Conservation (phyloP, 257 asterid genomes). For the Forsythia suspensa region DNA sequence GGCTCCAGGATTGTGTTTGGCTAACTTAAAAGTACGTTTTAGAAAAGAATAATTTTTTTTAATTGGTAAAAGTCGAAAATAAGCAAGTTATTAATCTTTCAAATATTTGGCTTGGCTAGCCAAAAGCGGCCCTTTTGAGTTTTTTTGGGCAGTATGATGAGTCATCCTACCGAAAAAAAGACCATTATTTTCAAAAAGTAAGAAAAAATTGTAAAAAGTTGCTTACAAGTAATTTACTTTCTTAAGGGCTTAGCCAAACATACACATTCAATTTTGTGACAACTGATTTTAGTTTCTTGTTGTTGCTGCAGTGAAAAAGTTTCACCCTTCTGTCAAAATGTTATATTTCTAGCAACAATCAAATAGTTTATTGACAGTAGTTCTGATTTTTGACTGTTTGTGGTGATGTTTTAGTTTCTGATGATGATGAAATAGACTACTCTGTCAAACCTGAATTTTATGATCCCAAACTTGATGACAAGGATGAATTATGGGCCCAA, state of each 20-base stretch:
- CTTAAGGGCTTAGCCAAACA: background rate
- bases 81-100: background rate
- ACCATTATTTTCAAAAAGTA: too few species aligned
- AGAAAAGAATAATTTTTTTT: too few species aligned
- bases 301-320: background rate
- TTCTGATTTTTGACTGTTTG: background rate
- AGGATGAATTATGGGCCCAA: conserved; percentile 74
- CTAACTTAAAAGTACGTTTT: too few species aligned
- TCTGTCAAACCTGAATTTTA: conserved; percentile 77
- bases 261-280: background rate
- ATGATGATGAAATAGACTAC: conserved; percentile 91
- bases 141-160: background rate
- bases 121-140: background rate
- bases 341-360: background rate
- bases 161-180: too few species aligned
- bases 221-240: background rate
- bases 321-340: background rate
- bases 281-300: background rate
- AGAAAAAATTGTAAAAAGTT: background rate
- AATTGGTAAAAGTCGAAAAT: background rate
- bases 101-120: background rate
- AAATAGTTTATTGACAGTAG: background rate
- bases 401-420: conserved; percentile 52
- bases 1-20: background rate
- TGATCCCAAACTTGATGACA: conserved; percentile 68